Percentiles rank a stretch among this genome's conserved stretches.
These are phyloP conservation scores for Arachnomyces sp. DNA, from an alignment of 2,329 filamentous ascomycete genomes.

Conservation along the genomic window DNA sequence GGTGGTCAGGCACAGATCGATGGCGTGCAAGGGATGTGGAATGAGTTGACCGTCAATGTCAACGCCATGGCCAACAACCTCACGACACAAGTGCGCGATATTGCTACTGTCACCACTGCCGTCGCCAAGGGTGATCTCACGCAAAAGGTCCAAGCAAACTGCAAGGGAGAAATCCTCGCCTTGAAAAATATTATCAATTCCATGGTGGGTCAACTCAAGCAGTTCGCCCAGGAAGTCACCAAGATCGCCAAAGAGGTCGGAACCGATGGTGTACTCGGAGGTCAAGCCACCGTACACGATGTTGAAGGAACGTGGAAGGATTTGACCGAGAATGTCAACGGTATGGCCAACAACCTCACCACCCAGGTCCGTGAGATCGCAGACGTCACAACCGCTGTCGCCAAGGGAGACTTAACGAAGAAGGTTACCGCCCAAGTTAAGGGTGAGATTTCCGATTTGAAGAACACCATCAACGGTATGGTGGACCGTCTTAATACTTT, in stretches of 20 bases:
- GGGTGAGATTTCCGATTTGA: constrained; percentile 89
- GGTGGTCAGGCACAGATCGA: constrained; percentile 77
- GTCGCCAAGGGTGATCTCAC: constrained; percentile 80
- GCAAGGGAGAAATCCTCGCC: constrained; percentile 82
- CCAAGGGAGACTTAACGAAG: constrained; percentile 85
- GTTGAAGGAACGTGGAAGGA: constrained; percentile 97
- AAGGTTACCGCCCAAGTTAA: constrained; percentile 92
- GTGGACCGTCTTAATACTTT: constrained; percentile 57
- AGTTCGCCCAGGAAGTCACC: constrained; percentile 94
- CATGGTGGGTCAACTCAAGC: constrained; percentile 96
- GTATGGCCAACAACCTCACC: constrained; percentile 97
- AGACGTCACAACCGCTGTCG: constrained; percentile 90
- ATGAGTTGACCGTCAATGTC: constrained; percentile 75
- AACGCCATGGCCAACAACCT: constrained; percentile 84
- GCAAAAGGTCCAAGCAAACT: constrained; percentile 90
- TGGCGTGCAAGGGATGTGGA: constrained; percentile 82
- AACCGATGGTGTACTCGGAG: constrained; percentile 86
- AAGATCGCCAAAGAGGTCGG: constrained; percentile 94
- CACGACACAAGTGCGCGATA: constrained; percentile 86
- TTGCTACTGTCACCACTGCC: constrained; percentile 67
- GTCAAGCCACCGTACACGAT: constrained; percentile 90
- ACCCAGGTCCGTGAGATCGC: constrained; percentile 97
- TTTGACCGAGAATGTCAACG: constrained; percentile 90
- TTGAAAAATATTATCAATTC: constrained; percentile 98
- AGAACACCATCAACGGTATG: constrained; percentile 74